A percentile compares a stretch with the other conserved stretches of the same genome.
These are phyloP conservation scores for Phialophora expanda DNA, from an alignment of 2,329 filamentous ascomycete species.

Conservation along the genomic window DNA sequence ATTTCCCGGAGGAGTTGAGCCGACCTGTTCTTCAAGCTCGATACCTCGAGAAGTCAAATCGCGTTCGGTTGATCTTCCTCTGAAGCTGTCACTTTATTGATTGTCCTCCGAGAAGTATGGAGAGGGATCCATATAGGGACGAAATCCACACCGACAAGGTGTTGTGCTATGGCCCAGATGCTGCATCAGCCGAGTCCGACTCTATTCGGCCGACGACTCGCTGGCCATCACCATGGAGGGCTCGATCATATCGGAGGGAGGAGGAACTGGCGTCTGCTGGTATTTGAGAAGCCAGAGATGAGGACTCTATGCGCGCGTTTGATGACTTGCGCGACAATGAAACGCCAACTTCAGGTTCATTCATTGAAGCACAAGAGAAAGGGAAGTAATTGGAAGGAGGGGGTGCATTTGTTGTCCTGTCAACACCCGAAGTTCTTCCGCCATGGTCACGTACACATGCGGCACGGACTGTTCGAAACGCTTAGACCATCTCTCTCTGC, in stretches of 20 bases:
- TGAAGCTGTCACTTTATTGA: not conserved
- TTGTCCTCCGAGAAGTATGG: not conserved
- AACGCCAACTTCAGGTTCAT: conserved; percentile 69
- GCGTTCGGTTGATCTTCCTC: not conserved
- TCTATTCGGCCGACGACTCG: not conserved
- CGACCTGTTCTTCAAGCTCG: not conserved
- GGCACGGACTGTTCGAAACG: conserved; percentile 36
- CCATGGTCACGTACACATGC: not conserved
- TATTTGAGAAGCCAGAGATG: not conserved
- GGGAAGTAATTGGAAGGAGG: no score
- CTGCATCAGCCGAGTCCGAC: not conserved
- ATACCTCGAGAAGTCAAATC: not conserved
- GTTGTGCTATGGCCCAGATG: not conserved
- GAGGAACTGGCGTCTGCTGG: not conserved
- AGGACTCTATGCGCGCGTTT: conserved; percentile 56
- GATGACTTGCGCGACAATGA: conserved; percentile 71
- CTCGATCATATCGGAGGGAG: not conserved
- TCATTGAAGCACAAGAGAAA: not conserved
- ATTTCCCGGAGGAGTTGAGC: not conserved
- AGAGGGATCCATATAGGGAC: not conserved
- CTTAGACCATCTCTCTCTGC: conserved; percentile 37
- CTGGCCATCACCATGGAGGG: not conserved
- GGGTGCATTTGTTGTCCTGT: not conserved
- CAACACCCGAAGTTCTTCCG: conserved; percentile 2
- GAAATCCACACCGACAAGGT: not conserved